Conservation (phyloP, 768 basidiomycete species). For the Cantharellus anzutake region DNA sequence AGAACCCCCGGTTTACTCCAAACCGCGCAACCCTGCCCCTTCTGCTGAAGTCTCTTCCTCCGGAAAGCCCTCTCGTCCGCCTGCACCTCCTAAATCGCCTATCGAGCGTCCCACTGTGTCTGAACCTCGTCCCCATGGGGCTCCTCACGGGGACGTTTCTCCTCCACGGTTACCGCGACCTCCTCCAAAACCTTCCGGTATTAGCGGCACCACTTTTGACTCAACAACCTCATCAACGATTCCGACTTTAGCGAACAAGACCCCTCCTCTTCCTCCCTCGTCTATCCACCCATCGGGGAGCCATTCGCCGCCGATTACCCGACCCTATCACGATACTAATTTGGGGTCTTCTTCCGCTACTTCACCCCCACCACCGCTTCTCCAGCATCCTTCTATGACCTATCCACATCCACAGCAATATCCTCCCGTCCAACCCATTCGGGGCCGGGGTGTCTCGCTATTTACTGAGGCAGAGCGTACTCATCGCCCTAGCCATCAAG, state of each 20-base stretch:
- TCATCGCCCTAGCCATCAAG: too few species aligned
- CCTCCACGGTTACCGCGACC: too few species aligned
- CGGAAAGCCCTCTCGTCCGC: constrained; percentile 10
- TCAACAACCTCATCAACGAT: too few species aligned
- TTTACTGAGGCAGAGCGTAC: too few species aligned
- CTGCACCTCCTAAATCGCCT: constrained; percentile 9
- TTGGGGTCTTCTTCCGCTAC: constrained; percentile 12
- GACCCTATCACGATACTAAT: neutral
- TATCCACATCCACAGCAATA: constrained; percentile 4
- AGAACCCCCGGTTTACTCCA: constrained; percentile 80
- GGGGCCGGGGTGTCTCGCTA: too few species aligned
- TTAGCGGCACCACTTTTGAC: too few species aligned
- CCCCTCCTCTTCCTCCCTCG: constrained; percentile 10
- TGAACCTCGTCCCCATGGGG: constrained; percentile 13
- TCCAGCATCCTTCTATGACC: constrained; percentile 6
- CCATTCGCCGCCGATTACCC: neutral
- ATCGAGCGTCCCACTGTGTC: constrained; percentile 12
- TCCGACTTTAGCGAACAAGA: too few species aligned
- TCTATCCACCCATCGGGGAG: neutral
- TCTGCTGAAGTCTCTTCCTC: constrained; percentile 8
- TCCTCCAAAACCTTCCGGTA: too few species aligned
- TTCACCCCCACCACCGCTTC: constrained; percentile 11
- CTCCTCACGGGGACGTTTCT: too few species aligned
- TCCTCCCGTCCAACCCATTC: neutral
- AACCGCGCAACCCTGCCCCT: constrained; percentile 22